Evolutionary conservation across 2,329 filamentous ascomycete genomes (phyloP).

Genomic region (Nannizzia gypsea): DNA sequence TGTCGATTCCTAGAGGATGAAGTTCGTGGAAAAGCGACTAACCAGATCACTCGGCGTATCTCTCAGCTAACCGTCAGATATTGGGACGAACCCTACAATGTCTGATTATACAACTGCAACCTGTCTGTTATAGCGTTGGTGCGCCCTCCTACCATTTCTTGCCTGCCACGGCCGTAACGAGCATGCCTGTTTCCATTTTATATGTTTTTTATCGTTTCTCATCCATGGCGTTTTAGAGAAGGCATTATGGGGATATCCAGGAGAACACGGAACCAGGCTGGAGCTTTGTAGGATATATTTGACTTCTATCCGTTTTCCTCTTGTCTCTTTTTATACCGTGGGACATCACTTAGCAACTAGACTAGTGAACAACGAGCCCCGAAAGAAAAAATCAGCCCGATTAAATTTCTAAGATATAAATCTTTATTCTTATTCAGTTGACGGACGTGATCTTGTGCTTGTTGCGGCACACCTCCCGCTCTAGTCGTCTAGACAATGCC

Average conservation of each 20-base stretch:
- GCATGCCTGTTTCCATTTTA: neutral
- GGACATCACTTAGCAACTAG: neutral
- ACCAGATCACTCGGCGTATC: conserved; percentile 59
- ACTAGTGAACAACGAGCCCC: neutral
- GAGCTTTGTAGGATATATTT: conserved; percentile 3
- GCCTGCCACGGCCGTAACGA: neutral
- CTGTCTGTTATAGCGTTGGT: conserved; percentile 7
- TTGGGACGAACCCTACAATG: conserved; percentile 25
- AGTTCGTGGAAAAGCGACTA: conserved; percentile 56
- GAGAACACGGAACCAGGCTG: neutral
- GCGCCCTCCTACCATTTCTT: neutral
- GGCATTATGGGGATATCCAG: neutral
- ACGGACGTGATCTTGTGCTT: neutral
- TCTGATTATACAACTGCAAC: conserved; percentile 12
- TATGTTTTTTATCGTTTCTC: neutral
- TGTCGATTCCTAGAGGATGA: conserved; percentile 59
- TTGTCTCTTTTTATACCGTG: neutral
- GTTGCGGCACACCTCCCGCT: neutral
- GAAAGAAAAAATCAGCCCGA: neutral
- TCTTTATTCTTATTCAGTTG: neutral
- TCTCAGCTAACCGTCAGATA: conserved; percentile 54
- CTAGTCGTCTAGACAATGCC: neutral
- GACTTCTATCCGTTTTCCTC: neutral
- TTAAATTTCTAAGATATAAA: neutral
- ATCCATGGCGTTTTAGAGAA: neutral